Percentiles rank a stretch among this genome's conserved stretches.
These are phyloP conservation scores for Ustulina deusta DNA, from an alignment of 2,329 filamentous ascomycete species.

Conservation along the genomic window DNA sequence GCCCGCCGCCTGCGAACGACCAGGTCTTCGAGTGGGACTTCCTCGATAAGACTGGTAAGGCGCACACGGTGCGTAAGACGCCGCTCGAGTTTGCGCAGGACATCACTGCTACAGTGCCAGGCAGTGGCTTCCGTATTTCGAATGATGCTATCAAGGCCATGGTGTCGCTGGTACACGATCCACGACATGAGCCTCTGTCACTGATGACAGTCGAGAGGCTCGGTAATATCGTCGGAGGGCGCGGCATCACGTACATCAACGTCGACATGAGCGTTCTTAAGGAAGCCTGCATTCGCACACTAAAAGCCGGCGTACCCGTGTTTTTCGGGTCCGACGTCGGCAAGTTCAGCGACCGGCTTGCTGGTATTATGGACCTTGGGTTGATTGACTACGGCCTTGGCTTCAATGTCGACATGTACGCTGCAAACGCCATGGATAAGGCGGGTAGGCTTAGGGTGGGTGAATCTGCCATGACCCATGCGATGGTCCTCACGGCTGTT, in stretches of 20 bases:
- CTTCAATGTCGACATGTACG: conserved; percentile 79
- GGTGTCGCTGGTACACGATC: conserved; percentile 88
- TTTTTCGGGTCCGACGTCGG: conserved; percentile 93
- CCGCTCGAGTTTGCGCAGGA: conserved; percentile 79
- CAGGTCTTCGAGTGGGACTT: conserved; percentile 84
- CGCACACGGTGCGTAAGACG: conserved; percentile 71
- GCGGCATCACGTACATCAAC: conserved; percentile 84
- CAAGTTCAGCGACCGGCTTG: conserved; percentile 76
- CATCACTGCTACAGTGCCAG: conserved; percentile 69
- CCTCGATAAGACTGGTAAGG: conserved; percentile 74
- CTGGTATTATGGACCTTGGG: conserved; percentile 83
- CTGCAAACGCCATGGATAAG: conserved; percentile 72
- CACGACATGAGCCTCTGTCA: conserved; percentile 78
- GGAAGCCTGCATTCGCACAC: conserved; percentile 78
- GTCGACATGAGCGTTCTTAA: conserved; percentile 81
- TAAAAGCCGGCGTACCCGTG: conserved; percentile 80
- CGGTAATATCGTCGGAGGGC: conserved; percentile 83
- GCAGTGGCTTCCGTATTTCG: conserved; percentile 55
- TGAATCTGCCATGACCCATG: conserved; percentile 89
- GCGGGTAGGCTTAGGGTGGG: conserved; percentile 78
- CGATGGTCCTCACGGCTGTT: conserved; percentile 90
- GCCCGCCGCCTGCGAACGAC: conserved; percentile 78
- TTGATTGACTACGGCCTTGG: conserved; percentile 84
- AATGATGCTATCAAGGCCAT: conserved; percentile 73
- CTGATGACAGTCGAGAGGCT: conserved; percentile 82